Evolutionary conservation across 805 yeast genomes (phyloP), one percentile per base, ranked within the genome.

Genomic region (Ogataea glucozyma): DNA sequence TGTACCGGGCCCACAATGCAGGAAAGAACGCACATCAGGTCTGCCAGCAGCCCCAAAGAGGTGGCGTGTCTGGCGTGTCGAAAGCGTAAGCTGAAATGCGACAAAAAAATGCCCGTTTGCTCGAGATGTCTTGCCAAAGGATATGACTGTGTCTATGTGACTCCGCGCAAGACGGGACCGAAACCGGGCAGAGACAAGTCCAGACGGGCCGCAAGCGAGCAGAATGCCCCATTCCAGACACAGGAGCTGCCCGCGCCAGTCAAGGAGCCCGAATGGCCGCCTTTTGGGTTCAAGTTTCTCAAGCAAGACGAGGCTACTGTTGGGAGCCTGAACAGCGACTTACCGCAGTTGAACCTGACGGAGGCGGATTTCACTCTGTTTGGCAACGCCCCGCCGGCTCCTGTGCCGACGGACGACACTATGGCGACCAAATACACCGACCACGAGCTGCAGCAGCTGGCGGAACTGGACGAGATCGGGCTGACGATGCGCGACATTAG

Each of bases 1-100:
- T n/a, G n/a, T n/a, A n/a, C n/a, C n/a, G n/a, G n/a, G n/a, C n/a
- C n/a, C n/a, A n/a, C n/a, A n/a, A n/a, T n/a, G n/a, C n/a, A n/a
- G n/a, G n/a, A n/a, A n/a, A n/a, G n/a, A n/a, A n/a, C n/a, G n/a
- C n/a, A n/a, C n/a, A n/a, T n/a, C n/a, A n/a, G n/a, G n/a, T n/a
- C n/a, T n/a, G n/a, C n/a, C n/a, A n/a, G 26, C 31, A n/a, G 16
- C 31, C 16, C 43, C 14, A 43, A 38, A 24, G 57, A 58, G 44
- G 52, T 61, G 12, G 68, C 69, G 2, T 65, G 70, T 41, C 41
- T 56, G 6, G 31, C 47, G n/a, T 65, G 70, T 35, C 50, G 69
- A 3, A 51, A 49, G 20, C 58, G 54, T 44, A 62, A 64, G 40
- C 49, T 62, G 11, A 60, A 56, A 40, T 65, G 70, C 41, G 65